Conservation (phyloP, 192 early-diverging fungal genomes). For the Mortierella alpina region DNA sequence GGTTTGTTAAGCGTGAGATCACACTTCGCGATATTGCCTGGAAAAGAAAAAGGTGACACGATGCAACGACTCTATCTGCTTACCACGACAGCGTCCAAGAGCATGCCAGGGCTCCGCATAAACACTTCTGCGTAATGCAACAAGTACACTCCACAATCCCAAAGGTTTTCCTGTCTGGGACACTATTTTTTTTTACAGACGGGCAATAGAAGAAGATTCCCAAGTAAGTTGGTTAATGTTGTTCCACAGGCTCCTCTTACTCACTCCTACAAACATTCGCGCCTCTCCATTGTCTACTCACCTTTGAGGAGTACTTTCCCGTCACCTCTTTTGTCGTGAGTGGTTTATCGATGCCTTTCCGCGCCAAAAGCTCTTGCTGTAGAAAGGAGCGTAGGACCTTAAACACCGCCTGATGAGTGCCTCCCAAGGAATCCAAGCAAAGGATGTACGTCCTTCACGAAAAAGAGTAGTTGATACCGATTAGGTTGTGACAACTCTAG, state of each 20-base stretch:
- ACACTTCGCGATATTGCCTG: no score
- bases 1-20: no score
- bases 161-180: slow-evolving; percentile 80
- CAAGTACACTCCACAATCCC: slow-evolving; percentile 89
- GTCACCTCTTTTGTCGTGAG: slow-evolving; percentile 31
- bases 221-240: not conserved
- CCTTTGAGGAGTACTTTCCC: slow-evolving; percentile 44
- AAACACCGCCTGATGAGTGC: slow-evolving; percentile 26
- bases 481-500: not conserved
- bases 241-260: no score
- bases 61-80: no score
- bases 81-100: slow-evolving; percentile 38
- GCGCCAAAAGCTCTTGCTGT: slow-evolving; percentile 25
- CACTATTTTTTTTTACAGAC: slow-evolving; percentile 51
- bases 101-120: slow-evolving; percentile 40
- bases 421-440: slow-evolving; percentile 37
- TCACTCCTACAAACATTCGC: no score
- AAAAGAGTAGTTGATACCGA: not conserved
- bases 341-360: slow-evolving; percentile 13
- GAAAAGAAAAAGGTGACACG: no score
- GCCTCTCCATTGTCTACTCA: not conserved
- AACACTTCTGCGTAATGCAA: slow-evolving; percentile 82
- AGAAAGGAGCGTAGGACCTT: slow-evolving; percentile 29
- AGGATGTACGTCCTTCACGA: slow-evolving; percentile 28
- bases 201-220: not conserved